Percentiles rank a stretch among this genome's conserved stretches.
Evolutionary conservation across 164 flowering plant species (phyloP).

Genomic region (Warburgia ugandensis): DNA sequence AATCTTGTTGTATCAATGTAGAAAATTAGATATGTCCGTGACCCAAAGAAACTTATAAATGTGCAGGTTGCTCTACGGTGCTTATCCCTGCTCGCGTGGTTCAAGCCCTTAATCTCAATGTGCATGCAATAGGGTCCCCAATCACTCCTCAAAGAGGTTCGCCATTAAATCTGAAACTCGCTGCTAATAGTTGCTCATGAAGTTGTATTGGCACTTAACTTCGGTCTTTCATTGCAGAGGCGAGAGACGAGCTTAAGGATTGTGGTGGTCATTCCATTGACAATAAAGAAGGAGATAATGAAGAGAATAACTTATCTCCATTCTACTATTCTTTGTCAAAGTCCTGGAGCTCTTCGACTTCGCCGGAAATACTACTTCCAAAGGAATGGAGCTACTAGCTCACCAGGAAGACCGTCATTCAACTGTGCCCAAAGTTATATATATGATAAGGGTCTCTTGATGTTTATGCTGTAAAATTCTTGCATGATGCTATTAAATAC

Average conservation of each 20-base stretch:
- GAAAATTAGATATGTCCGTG: background rate
- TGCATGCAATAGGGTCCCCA: slow-evolving; percentile 47
- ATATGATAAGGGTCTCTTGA: too few relatives aligned
- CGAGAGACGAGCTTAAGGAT: slow-evolving; percentile 8
- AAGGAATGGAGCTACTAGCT: slow-evolving; percentile 84
- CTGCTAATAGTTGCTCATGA: background rate
- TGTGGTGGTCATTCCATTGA: slow-evolving; percentile 4
- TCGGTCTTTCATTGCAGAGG: slow-evolving; percentile 21
- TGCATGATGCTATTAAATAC: too few relatives aligned
- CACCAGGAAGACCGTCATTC: too few relatives aligned
- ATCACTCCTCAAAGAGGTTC: slow-evolving; percentile 40
- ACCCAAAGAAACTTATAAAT: background rate
- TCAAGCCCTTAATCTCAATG: slow-evolving; percentile 76
- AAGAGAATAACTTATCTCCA: background rate
- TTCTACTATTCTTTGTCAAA: slow-evolving; percentile 11
- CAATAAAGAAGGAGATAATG: slow-evolving; percentile 17
- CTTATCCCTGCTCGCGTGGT: slow-evolving; percentile 72
- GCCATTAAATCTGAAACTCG: background rate
- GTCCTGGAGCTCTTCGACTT: slow-evolving; percentile 27
- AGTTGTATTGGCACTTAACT: background rate
- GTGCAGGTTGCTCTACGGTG: slow-evolving; percentile 63
- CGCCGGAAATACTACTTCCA: slow-evolving; percentile 64
- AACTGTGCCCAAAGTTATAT: too few relatives aligned
- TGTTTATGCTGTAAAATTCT: too few relatives aligned
- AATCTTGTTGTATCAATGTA: too few relatives aligned